Conservation (phyloP, 2,329 filamentous ascomycete species). For the Apiospora malaysiana region DNA sequence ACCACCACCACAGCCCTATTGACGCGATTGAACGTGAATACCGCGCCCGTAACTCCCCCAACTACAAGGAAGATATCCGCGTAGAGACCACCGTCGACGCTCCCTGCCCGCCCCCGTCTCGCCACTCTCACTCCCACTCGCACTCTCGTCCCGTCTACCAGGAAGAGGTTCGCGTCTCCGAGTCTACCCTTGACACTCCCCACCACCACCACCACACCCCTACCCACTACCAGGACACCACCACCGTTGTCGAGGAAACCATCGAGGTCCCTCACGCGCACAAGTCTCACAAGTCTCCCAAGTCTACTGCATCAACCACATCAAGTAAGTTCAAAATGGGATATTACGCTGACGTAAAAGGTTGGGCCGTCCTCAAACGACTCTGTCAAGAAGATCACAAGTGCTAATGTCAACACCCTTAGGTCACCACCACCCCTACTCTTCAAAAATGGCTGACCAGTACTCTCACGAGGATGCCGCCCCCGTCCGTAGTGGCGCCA, state of each 20-base stretch:
- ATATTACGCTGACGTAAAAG: constrained; percentile 66
- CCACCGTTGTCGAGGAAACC: not conserved
- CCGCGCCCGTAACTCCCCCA: constrained; percentile 64
- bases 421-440: constrained; percentile 66
- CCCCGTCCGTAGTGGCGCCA: constrained; percentile 55
- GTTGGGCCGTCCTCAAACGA: constrained; percentile 45
- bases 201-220: constrained; percentile 49
- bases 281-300: constrained; percentile 47
- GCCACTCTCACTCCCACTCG: constrained; percentile 35
- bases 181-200: constrained; percentile 59
- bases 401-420: constrained; percentile 16
- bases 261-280: not conserved
- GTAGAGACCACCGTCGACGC: constrained; percentile 38
- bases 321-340: constrained; percentile 60
- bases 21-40: constrained; percentile 72
- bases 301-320: constrained; percentile 39
- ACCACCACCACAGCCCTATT: constrained; percentile 56
- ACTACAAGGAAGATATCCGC: constrained; percentile 43
- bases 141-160: constrained; percentile 45
- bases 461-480: constrained; percentile 50
- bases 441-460: constrained; percentile 64
- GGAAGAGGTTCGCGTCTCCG: constrained; percentile 56
- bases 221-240: constrained; percentile 48
- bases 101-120: constrained; percentile 46
- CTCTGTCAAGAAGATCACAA: not conserved